Conservation (phyloP, 2,329 filamentous ascomycete genomes). For the Bipolaris bicolor region DNA sequence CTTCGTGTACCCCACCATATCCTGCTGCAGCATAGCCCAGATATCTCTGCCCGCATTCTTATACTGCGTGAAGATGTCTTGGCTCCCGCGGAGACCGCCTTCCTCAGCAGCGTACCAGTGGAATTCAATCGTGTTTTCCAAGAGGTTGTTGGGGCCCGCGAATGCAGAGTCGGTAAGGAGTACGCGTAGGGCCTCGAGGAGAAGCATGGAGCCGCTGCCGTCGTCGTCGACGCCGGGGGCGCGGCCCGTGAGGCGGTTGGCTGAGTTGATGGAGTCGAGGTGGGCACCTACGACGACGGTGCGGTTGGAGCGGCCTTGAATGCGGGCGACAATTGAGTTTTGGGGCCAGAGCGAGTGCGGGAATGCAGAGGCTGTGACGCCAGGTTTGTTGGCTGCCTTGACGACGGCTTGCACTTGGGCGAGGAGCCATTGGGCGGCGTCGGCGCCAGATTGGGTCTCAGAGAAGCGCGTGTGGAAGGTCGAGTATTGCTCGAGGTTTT, state of each 20-base stretch:
- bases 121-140: conserved; percentile 86
- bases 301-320: conserved; percentile 80
- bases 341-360: conserved; percentile 48
- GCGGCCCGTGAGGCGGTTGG: conserved; percentile 43
- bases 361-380: neutral
- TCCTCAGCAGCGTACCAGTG: conserved; percentile 95
- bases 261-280: conserved; percentile 53
- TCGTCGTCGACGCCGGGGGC: conserved; percentile 91
- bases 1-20: conserved; percentile 85
- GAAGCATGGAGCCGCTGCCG: conserved; percentile 88
- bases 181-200: conserved; percentile 84
- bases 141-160: conserved; percentile 46
- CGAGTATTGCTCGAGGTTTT: conserved; percentile 14
- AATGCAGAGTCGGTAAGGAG: conserved; percentile 69
- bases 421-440: conserved; percentile 87
- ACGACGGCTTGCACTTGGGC: conserved; percentile 71
- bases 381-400: conserved; percentile 63
- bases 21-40: conserved; percentile 96
- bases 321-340: conserved; percentile 84
- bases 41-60: conserved; percentile 74
- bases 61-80: conserved; percentile 84
- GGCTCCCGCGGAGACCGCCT: conserved; percentile 81
- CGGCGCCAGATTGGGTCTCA: conserved; percentile 59
- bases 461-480: conserved; percentile 35
- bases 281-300: conserved; percentile 89